These are phyloP conservation scores for Mitragyna speciosa DNA, from an alignment of 257 asterid species.

Conservation along the genomic window DNA sequence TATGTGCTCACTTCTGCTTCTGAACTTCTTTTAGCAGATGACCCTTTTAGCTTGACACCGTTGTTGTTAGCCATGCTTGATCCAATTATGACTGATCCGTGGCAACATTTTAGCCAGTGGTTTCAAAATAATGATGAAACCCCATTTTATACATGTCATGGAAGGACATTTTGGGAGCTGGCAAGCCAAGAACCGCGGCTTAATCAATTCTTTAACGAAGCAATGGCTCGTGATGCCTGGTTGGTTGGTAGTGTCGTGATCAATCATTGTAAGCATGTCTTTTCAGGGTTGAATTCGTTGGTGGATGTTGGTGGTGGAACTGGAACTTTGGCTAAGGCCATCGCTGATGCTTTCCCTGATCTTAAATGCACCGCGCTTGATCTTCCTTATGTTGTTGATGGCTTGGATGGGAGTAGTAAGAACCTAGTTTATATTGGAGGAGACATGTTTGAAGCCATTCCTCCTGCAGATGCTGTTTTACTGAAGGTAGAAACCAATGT, in stretches of 20 bases:
- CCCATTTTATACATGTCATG: not conserved
- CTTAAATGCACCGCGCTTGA: slow-evolving; percentile 2
- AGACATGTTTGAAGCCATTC: slow-evolving; percentile 27
- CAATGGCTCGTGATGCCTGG: slow-evolving; percentile 20
- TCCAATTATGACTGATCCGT: slow-evolving; percentile 17
- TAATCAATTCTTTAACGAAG: not conserved
- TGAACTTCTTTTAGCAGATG: slow-evolving; percentile 19
- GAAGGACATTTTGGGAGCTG: not conserved
- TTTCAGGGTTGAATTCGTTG: slow-evolving; percentile 16
- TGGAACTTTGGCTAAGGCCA: not conserved
- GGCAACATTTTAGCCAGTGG: slow-evolving; percentile 22
- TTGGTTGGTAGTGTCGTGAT: not conserved
- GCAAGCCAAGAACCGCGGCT: not conserved
- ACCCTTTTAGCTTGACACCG: slow-evolving; percentile 1
- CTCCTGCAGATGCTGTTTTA: slow-evolving; percentile 23
- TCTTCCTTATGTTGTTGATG: slow-evolving; percentile 15
- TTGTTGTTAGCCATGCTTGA: slow-evolving; percentile 11
- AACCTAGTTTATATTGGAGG: slow-evolving; percentile 14
- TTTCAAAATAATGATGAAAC: not conserved
- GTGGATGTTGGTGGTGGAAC: slow-evolving; percentile 21
- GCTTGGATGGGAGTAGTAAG: not conserved
- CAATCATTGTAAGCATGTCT: not conserved
- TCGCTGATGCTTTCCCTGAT: slow-evolving; percentile 8
- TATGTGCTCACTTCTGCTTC: slow-evolving; percentile 23
- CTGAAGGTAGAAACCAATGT: too few relatives aligned